Evolutionary conservation across 306 rosid genomes (phyloP).

Genomic region (Styphnolobium japonicum): DNA sequence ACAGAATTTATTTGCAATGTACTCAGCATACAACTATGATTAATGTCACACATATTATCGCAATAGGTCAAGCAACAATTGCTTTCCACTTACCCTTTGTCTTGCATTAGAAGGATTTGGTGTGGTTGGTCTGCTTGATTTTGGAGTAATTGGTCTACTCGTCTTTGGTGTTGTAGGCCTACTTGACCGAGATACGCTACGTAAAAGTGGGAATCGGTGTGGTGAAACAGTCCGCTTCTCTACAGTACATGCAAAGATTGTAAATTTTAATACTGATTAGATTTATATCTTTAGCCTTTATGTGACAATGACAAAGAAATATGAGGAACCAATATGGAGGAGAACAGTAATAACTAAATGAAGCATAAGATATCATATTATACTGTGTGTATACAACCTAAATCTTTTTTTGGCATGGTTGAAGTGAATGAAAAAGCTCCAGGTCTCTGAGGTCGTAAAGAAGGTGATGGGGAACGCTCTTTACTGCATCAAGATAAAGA

Average conservation of each 20-base stretch:
- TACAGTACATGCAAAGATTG: slow-evolving; percentile 36
- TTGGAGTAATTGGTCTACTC: slow-evolving; percentile 75
- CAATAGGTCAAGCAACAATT: background rate
- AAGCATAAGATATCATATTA: background rate
- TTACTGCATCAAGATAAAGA: slow-evolving; percentile 48
- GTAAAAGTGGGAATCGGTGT: slow-evolving; percentile 88
- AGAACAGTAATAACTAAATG: background rate
- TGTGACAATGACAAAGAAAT: background rate
- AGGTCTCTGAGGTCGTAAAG: slow-evolving; percentile 53
- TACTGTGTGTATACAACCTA: slow-evolving; percentile 44
- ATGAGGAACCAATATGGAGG: background rate
- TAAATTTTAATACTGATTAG: slow-evolving; percentile 11
- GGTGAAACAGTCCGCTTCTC: slow-evolving; percentile 91
- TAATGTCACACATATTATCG: background rate
- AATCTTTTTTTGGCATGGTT: slow-evolving; percentile 68
- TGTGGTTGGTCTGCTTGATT: slow-evolving; percentile 80
- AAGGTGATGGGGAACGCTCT: slow-evolving; percentile 72
- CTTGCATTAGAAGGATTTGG: slow-evolving; percentile 71
- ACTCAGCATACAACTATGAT: background rate
- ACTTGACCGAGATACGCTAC: slow-evolving; percentile 82
- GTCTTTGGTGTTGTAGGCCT: slow-evolving; percentile 66
- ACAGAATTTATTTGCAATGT: background rate
- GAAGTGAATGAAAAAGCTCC: slow-evolving; percentile 76
- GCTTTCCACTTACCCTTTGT: slow-evolving; percentile 57
- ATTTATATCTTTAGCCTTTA: background rate